Base-by-base conservation (phyloP, 2,329 filamentous ascomycete genomes). In the Gaeumannomyces tritici region DNA sequence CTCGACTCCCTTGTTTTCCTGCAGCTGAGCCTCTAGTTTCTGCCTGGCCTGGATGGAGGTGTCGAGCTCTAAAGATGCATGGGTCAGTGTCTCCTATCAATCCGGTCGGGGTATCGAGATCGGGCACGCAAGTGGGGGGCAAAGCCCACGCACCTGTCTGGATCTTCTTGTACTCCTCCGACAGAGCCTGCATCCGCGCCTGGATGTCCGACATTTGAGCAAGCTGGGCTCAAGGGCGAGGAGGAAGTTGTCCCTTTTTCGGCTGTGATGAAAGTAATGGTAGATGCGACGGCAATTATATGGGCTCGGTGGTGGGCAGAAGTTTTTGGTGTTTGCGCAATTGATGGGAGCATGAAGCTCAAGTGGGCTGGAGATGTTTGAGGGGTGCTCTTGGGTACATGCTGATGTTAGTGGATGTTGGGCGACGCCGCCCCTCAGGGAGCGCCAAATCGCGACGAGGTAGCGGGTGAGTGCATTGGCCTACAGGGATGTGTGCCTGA, bases 1-100 rank as follows among this genome's bases (percentile, higher is more conserved):
- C 74, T 96, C 87, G 12, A 99, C 95, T 21, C 89, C 88, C 59
- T 88, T 78, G 73, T 98, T 99, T 75, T 99, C 95, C 72, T 96
- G 91, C 73, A 90, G 90, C 75, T 99, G 95, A 8, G 92, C 90
- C 73, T 97, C 93, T 8, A 99, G 86, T 76, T 90, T 96, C 77
- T 99, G 93, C 66, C 93, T 86, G 12, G 91, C 89, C 57, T 87
- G 82, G 29, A 98, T 85, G 24, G 85, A 79, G 56, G 80, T 83
- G 74, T 92, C 89, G 62, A 98, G 83, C 69, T 98, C 95, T 96
- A 31, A 28, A 61, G 18, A 27, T 2, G n/a, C 59, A 33, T n/a
- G 9, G 21, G 7, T 31, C n/a, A n/a, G n/a, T 11, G n/a, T 28
- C 47, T 63, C 11, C 56, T 6, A 8, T 9, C 7, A 21, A n/a